Evolutionary conservation across 129 eudicot genomes (phyloP).

Genomic region (Flaveria robusta): DNA sequence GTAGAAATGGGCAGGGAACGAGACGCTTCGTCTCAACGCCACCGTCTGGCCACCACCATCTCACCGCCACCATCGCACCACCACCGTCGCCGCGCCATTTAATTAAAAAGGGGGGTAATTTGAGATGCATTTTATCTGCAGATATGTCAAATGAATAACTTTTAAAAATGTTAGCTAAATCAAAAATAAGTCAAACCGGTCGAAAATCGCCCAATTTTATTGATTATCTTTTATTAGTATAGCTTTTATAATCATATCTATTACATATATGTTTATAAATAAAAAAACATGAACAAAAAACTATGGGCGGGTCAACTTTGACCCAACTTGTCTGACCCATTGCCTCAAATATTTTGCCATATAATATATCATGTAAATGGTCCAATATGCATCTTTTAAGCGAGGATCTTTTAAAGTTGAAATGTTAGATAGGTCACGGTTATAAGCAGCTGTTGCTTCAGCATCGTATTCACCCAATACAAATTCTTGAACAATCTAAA

Average conservation of each 20-base stretch:
- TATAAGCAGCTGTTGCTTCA: constrained; percentile 80
- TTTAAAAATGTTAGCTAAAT: neutral
- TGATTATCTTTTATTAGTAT: neutral
- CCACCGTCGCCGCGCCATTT: neutral
- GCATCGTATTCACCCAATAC: constrained; percentile 74
- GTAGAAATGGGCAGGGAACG: too few relatives aligned
- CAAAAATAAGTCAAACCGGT: neutral
- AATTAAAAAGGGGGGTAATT: neutral
- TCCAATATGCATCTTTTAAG: constrained; percentile 67
- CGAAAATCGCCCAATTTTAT: neutral
- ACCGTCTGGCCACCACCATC: too few relatives aligned
- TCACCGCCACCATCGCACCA: too few relatives aligned
- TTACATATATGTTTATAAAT: neutral
- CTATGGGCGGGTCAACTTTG: neutral
- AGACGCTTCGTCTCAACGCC: too few relatives aligned
- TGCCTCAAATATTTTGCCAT: neutral
- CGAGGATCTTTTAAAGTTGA: constrained; percentile 92
- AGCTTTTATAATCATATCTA: neutral
- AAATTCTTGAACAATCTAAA: constrained; percentile 78
- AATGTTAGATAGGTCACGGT: constrained; percentile 71
- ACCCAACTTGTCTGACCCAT: neutral
- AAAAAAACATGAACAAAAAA: neutral
- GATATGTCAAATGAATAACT: neutral
- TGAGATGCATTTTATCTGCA: neutral
- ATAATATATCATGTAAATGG: neutral